Conservation (phyloP, 306 rosid genomes). For the Sindora glabra region DNA sequence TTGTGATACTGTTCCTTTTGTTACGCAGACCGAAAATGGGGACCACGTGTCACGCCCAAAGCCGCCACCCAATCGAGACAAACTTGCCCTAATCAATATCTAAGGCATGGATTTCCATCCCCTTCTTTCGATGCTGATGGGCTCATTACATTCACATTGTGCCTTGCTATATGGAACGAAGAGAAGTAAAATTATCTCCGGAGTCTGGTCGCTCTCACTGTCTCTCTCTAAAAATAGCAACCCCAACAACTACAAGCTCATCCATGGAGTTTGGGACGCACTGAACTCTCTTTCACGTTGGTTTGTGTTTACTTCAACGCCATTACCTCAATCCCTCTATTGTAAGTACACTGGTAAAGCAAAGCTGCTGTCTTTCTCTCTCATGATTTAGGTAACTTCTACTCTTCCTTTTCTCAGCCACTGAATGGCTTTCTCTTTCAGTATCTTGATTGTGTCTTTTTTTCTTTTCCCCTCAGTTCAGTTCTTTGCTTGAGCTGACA, state of each 20-base stretch:
- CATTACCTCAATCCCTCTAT: slow-evolving; percentile 22
- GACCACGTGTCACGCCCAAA: no score
- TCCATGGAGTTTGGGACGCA: no score
- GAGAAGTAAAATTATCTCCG: slow-evolving; percentile 16
- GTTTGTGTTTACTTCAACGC: slow-evolving; percentile 23
- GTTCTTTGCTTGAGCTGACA: slow-evolving; percentile 13
- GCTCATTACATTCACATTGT: no score
- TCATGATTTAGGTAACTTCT: slow-evolving; percentile 18
- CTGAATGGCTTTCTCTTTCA: slow-evolving; percentile 25
- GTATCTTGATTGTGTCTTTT: slow-evolving; percentile 25
- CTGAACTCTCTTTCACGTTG: slow-evolving; percentile 11
- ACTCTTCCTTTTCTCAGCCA: slow-evolving; percentile 17
- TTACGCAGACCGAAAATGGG: no score
- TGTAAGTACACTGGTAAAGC: slow-evolving; percentile 29
- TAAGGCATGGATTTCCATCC: no score
- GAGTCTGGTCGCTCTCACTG: slow-evolving; percentile 14
- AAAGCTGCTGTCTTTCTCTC: slow-evolving; percentile 14
- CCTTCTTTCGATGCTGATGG: neutral
- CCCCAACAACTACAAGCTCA: no score
- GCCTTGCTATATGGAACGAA: neutral
- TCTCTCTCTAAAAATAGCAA: slow-evolving; percentile 49
- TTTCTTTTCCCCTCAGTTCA: slow-evolving; percentile 27
- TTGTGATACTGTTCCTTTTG: no score
- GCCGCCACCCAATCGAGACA: no score
- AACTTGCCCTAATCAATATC: no score